Percentiles rank a stretch among this genome's conserved stretches.
Evolutionary conservation across 805 yeast genomes (phyloP).

Genomic region (Starmerella ratchasimensis): DNA sequence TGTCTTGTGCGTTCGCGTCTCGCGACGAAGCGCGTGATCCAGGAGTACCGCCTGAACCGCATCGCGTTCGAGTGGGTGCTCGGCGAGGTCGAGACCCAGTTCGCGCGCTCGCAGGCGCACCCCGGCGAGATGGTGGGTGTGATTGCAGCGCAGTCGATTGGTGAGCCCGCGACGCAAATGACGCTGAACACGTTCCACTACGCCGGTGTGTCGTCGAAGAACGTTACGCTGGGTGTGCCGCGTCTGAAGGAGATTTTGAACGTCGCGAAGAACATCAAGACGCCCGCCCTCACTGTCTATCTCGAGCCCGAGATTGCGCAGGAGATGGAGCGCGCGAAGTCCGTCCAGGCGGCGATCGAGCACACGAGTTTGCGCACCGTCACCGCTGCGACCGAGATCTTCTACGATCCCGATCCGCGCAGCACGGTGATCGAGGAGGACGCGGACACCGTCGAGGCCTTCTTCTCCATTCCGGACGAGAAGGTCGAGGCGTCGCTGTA

Average conservation of each 20-base stretch:
- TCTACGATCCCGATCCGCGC: constrained; percentile 95
- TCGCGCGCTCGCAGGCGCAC: constrained; percentile 78
- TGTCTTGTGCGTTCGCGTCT: constrained; percentile 85
- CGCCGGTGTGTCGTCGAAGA: constrained; percentile 95
- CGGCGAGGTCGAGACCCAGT: constrained; percentile 88
- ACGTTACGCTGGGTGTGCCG: constrained; percentile 93
- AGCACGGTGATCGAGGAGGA: constrained; percentile 94
- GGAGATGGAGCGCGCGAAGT: constrained; percentile 88
- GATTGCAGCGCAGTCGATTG: constrained; percentile 92
- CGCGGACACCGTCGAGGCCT: constrained; percentile 91
- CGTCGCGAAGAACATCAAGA: constrained; percentile 95
- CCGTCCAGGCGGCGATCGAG: constrained; percentile 90
- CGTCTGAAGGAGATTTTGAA: constrained; percentile 95
- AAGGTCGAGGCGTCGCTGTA: constrained; percentile 87
- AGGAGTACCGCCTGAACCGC: constrained; percentile 73
- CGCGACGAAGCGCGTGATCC: constrained; percentile 79
- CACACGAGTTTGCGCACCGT: constrained; percentile 91
- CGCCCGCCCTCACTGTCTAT: constrained; percentile 98
- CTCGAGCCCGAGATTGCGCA: constrained; percentile 63
- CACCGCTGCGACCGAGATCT: constrained; percentile 93
- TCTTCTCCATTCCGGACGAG: constrained; percentile 95
- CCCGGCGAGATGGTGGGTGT: constrained; percentile 99
- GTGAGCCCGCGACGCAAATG: constrained; percentile 98
- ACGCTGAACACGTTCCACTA: constrained; percentile 94
- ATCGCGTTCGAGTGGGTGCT: constrained; percentile 91